These are phyloP conservation scores for Erodium maritimum DNA, from an alignment of 345 rosid species.

Conservation along the genomic window DNA sequence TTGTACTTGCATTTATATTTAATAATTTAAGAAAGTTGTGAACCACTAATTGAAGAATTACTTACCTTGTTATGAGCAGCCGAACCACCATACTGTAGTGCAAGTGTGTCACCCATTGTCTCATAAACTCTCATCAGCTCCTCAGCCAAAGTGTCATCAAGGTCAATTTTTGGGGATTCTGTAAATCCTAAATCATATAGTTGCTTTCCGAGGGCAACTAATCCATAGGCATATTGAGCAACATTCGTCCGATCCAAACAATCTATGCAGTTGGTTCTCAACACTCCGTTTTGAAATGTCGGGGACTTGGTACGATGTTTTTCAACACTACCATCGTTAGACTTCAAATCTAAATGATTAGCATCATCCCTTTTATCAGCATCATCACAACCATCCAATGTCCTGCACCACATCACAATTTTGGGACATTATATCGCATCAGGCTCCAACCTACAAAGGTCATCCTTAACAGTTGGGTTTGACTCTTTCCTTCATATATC, in stretches of 20 bases:
- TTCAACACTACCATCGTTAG: slow-evolving; percentile 9
- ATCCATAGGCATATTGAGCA: slow-evolving; percentile 86
- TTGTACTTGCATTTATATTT: no score
- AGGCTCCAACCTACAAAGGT: no score
- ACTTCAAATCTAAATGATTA: slow-evolving; percentile 13
- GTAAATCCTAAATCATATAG: slow-evolving; percentile 48
- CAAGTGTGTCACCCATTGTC: slow-evolving; percentile 94
- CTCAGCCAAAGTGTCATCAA: slow-evolving; percentile 63
- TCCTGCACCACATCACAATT: slow-evolving; percentile 31
- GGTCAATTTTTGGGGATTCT: slow-evolving; percentile 41
- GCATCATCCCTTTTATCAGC: slow-evolving; percentile 20
- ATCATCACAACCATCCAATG: slow-evolving; percentile 17
- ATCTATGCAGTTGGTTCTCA: slow-evolving; percentile 96
- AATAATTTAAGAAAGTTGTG: no score
- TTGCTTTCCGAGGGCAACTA: slow-evolving; percentile 77
- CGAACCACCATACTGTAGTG: slow-evolving; percentile 93
- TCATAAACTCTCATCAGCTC: slow-evolving; percentile 71
- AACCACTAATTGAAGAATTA: slow-evolving; percentile 8
- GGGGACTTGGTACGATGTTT: slow-evolving; percentile 22
- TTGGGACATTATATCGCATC: no score
- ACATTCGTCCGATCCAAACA: slow-evolving; percentile 96
- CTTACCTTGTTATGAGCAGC: slow-evolving; percentile 98
- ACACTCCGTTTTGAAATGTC: slow-evolving; percentile 64
- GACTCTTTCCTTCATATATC: no score
- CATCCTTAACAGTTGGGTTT: no score